Conservation (phyloP, 257 asterid species). For the Leptodermis oblonga region DNA sequence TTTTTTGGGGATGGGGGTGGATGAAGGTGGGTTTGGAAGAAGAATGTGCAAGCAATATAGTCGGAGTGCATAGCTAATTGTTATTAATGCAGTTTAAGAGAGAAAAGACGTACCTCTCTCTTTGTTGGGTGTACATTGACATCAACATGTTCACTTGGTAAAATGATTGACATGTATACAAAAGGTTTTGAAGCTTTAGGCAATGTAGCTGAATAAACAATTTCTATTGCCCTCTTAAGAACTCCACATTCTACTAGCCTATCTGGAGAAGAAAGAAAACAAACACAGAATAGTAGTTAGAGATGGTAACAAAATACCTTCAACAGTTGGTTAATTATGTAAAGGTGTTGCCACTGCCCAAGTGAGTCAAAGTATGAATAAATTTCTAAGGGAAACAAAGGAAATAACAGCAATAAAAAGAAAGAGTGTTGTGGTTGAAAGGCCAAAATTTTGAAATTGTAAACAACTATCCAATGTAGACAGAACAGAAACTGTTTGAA, state of each 20-base stretch:
- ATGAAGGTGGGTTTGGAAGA: not conserved
- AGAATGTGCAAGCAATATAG: not conserved
- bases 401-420: not conserved
- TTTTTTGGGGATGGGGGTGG: not conserved
- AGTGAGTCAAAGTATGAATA: not conserved
- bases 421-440: not conserved
- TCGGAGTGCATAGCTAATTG: not conserved
- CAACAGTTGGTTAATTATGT: not conserved
- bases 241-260: slow-evolving; percentile 90
- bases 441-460: slow-evolving; percentile 1
- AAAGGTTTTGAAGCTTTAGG: slow-evolving; percentile 97
- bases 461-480: not conserved
- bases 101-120: slow-evolving; percentile 62
- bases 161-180: slow-evolving; percentile 72
- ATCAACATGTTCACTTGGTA: slow-evolving; percentile 95
- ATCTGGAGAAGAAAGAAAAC: slow-evolving; percentile 45
- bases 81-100: not conserved
- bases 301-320: not conserved
- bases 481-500: no score
- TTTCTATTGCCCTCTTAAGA: slow-evolving; percentile 92
- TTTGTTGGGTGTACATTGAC: slow-evolving; percentile 95
- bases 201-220: slow-evolving; percentile 91
- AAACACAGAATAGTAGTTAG: slow-evolving; percentile 15
- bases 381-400: not conserved
- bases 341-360: not conserved